Evolutionary conservation across 2,329 filamentous ascomycete species (phyloP).

Genomic region (Clarireedia monteithiana): DNA sequence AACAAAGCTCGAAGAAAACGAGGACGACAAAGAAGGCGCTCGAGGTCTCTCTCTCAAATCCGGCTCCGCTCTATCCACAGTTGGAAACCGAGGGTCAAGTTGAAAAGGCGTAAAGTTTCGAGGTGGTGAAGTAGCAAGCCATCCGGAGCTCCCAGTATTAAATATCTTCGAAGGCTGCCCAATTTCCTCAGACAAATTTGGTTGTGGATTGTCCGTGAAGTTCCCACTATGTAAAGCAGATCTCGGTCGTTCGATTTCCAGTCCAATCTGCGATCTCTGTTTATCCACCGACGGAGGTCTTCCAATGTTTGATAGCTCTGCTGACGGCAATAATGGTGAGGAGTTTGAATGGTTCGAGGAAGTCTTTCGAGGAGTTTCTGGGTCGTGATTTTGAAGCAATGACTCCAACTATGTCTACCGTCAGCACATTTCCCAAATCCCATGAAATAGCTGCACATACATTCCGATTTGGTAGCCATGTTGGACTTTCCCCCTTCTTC

Average conservation of each 20-base stretch:
- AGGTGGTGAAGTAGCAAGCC: slow-evolving; percentile 50
- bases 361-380: slow-evolving; percentile 19
- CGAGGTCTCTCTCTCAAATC: slow-evolving; percentile 15
- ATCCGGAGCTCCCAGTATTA: slow-evolving; percentile 28
- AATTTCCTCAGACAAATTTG: slow-evolving; percentile 8
- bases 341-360: slow-evolving; percentile 13
- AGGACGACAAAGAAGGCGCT: slow-evolving; percentile 58
- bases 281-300: slow-evolving; percentile 31
- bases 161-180: slow-evolving; percentile 10
- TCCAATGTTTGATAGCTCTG: slow-evolving; percentile 28
- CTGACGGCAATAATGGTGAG: slow-evolving; percentile 29
- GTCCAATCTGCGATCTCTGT: slow-evolving; percentile 42
- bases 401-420: slow-evolving; percentile 22
- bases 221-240: slow-evolving; percentile 66
- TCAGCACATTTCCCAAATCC: slow-evolving; percentile 4
- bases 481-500: slow-evolving; percentile 70
- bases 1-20: slow-evolving; percentile 70
- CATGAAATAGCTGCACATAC: slow-evolving; percentile 32
- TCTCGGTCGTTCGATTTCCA: slow-evolving; percentile 71
- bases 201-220: slow-evolving; percentile 40
- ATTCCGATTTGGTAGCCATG: slow-evolving; percentile 61
- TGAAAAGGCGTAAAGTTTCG: slow-evolving; percentile 42
- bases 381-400: slow-evolving; percentile 22
- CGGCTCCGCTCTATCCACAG: slow-evolving; percentile 14
- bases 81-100: slow-evolving; percentile 31